Evolutionary conservation across 73 alveolate genomes (phyloP).

Genomic region (Urostyla sp.): DNA sequence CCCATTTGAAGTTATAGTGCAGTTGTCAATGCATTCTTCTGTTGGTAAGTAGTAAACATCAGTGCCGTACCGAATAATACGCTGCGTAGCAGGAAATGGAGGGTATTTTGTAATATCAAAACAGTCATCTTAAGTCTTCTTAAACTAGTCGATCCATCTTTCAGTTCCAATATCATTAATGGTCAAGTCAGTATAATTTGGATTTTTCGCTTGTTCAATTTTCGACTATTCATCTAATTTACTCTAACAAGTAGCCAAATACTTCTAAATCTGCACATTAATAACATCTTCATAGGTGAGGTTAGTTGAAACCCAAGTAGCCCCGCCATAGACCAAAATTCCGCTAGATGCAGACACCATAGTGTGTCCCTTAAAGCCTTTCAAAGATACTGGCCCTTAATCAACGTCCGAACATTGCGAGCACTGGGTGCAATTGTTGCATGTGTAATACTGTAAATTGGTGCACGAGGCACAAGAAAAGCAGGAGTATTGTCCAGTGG

Average conservation of each 20-base stretch:
- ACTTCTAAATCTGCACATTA: constrained; percentile 28
- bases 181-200: constrained; percentile 9
- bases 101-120: constrained; percentile 38
- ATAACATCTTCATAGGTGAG: constrained; percentile 34
- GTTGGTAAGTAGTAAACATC: constrained; percentile 63
- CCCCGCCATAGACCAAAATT: constrained; percentile 69
- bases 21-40: constrained; percentile 69
- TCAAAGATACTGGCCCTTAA: constrained; percentile 16
- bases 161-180: constrained; percentile 51
- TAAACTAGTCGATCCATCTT: constrained; percentile 28
- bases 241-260: constrained; percentile 6
- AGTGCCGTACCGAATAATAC: constrained; percentile 40
- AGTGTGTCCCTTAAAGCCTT: constrained; percentile 57
- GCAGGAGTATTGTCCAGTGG: constrained; percentile 1
- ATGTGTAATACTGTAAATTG: constrained; percentile 11
- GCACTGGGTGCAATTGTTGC: constrained; percentile 31
- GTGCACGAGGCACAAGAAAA: constrained; percentile 18
- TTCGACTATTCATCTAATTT: not conserved
- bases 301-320: constrained; percentile 52
- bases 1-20: constrained; percentile 64
- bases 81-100: constrained; percentile 24
- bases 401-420: constrained; percentile 23
- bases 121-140: constrained; percentile 41
- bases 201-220: constrained; percentile 36
- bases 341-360: constrained; percentile 57